Percentiles rank a stretch among this genome's conserved stretches.
phyloP scores from a whole-genome alignment of 2,329 filamentous ascomycete genomes.

The Sclerotinia trifoliorum region DNA sequence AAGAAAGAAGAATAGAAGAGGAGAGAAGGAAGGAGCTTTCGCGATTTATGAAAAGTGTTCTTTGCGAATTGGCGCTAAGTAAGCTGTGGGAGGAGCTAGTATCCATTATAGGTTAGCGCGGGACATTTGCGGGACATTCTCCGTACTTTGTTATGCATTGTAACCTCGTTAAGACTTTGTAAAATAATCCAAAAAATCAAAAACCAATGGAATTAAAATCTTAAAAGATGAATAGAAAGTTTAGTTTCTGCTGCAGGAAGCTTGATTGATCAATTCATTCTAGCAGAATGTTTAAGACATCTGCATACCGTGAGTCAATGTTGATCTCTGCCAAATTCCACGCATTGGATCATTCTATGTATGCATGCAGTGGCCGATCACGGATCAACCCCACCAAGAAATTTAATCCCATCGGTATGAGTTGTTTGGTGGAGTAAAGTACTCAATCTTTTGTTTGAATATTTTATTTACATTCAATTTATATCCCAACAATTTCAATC shows the following conservation, averaged over 20 bases:
- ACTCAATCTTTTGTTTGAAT: neutral
- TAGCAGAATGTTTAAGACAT: neutral
- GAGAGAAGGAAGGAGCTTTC: conserved; percentile 15
- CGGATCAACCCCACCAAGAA: conserved; percentile 34
- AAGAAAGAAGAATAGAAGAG: neutral
- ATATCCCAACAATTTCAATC: neutral
- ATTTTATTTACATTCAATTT: neutral
- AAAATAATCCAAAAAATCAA: neutral
- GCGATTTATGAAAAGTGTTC: conserved; percentile 19
- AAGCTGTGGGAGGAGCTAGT: conserved; percentile 7
- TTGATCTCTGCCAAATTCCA: neutral
- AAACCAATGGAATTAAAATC: neutral
- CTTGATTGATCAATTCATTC: too few species aligned
- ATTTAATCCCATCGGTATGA: conserved; percentile 25
- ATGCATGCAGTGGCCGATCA: conserved; percentile 24
- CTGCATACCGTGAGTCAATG: neutral
- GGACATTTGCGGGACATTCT: neutral
- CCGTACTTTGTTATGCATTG: neutral
- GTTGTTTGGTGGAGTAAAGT: conserved; percentile 24
- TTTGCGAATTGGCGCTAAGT: conserved; percentile 17
- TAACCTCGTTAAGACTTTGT: neutral
- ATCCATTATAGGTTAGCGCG: conserved; percentile 18
- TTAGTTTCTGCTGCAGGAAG: neutral
- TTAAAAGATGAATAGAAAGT: neutral
- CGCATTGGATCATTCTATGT: neutral